Conservation (phyloP, 2,329 filamentous ascomycete genomes). For the Eutypa lata region DNA sequence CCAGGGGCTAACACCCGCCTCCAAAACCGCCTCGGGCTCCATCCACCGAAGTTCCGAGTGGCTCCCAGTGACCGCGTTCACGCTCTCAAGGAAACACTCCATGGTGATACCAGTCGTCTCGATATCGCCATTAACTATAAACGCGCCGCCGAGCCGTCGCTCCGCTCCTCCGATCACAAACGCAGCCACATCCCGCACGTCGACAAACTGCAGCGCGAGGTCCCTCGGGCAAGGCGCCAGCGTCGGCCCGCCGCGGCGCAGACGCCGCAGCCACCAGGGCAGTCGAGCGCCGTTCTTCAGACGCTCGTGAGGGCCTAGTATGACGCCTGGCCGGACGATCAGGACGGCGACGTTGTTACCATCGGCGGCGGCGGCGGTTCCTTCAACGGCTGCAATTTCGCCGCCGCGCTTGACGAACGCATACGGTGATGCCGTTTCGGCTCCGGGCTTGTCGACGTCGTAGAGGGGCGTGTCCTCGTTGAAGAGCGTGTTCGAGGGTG, state of each 20-base stretch:
- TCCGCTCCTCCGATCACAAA: constrained; percentile 3
- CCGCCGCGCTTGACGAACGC: constrained; percentile 1
- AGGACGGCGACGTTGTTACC: not conserved
- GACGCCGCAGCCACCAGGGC: constrained; percentile 7
- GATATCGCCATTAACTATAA: not conserved
- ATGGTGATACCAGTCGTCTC: not conserved
- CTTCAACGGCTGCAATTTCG: constrained; percentile 1
- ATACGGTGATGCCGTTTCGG: not conserved
- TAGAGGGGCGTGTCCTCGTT: constrained; percentile 8
- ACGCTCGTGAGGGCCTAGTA: too few relatives aligned
- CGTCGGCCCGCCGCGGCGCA: constrained; percentile 4
- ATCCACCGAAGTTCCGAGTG: constrained; percentile 3
- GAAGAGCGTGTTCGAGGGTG: not conserved
- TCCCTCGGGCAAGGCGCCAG: constrained; percentile 5
- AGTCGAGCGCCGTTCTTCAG: constrained; percentile 1
- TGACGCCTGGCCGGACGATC: constrained; percentile 2
- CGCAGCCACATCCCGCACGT: constrained; percentile 1
- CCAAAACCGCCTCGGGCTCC: not conserved
- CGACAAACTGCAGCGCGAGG: constrained; percentile 3
- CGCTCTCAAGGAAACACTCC: constrained; percentile 1
- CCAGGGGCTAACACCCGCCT: not conserved
- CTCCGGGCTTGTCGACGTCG: not conserved
- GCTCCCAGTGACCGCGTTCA: constrained; percentile 2
- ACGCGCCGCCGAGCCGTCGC: not conserved
- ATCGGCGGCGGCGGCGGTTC: not conserved